These are phyloP conservation scores for Sclerotinia nivalis DNA, from an alignment of 2,329 filamentous ascomycete genomes.

Conservation along the genomic window DNA sequence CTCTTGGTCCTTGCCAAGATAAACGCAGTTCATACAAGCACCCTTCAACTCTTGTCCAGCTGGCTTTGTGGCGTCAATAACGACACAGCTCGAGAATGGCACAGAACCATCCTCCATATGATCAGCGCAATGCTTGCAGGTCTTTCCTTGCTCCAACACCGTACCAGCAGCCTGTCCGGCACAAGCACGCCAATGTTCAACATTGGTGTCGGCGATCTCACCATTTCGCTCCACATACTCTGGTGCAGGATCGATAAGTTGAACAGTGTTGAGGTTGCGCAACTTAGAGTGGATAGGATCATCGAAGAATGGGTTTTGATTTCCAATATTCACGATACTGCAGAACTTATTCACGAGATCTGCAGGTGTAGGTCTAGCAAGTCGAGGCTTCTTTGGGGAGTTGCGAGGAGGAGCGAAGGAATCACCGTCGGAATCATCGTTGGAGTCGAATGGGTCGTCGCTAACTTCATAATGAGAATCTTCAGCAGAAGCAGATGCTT, in stretches of 20 bases:
- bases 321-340: background rate
- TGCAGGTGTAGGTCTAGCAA: background rate
- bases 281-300: background rate
- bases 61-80: background rate
- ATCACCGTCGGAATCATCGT: background rate
- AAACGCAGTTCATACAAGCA: slow-evolving; percentile 15
- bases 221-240: background rate
- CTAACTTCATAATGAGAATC: background rate
- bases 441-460: background rate
- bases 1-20: slow-evolving; percentile 11
- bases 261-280: background rate
- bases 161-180: slow-evolving; percentile 10
- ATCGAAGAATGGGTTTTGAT: slow-evolving; percentile 6
- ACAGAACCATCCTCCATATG: background rate
- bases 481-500: background rate
- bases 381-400: slow-evolving; percentile 11
- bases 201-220: background rate
- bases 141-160: background rate
- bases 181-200: slow-evolving; percentile 17
- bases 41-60: background rate
- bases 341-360: slow-evolving; percentile 11
- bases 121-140: background rate
- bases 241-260: background rate
- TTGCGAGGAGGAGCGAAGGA: background rate
- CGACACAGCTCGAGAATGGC: slow-evolving; percentile 2